Conservation (phyloP, 306 rosid species). For the Hippophae tibetana region DNA sequence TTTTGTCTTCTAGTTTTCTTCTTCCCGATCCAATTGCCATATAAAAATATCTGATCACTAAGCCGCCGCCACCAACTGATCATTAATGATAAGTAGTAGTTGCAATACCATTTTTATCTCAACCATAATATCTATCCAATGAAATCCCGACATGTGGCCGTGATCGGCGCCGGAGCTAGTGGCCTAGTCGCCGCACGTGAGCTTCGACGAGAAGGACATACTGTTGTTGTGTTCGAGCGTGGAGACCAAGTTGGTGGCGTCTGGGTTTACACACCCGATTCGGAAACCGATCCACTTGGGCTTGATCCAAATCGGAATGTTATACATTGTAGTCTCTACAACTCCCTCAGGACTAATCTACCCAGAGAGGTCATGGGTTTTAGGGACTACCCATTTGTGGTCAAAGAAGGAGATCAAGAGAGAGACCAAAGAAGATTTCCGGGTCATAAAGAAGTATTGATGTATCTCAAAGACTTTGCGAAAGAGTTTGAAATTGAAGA, state of each 20-base stretch:
- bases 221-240: slow-evolving; percentile 25
- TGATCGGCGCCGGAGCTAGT: slow-evolving; percentile 30
- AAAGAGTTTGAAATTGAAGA: slow-evolving; percentile 25
- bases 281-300: slow-evolving; percentile 26
- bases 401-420: slow-evolving; percentile 10
- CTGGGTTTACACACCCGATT: slow-evolving; percentile 26
- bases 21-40: no score
- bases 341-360: slow-evolving; percentile 30
- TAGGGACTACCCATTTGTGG: slow-evolving; percentile 28
- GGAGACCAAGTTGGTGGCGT: slow-evolving; percentile 27
- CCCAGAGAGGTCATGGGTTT: slow-evolving; percentile 32
- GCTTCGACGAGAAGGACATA: slow-evolving; percentile 26
- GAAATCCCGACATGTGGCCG: slow-evolving; percentile 21
- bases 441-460: slow-evolving; percentile 37
- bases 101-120: no score
- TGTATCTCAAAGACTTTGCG: slow-evolving; percentile 36
- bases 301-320: slow-evolving; percentile 13
- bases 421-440: slow-evolving; percentile 45
- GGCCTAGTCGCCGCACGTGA: slow-evolving; percentile 31
- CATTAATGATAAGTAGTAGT: no score
- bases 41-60: no score
- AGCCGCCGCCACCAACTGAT: no score
- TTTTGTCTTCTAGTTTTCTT: no score
- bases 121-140: neutral
- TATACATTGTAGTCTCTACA: slow-evolving; percentile 30